Conservation (phyloP, 495 filamentous ascomycete genomes). For the Penicilliopsis zonata region DNA sequence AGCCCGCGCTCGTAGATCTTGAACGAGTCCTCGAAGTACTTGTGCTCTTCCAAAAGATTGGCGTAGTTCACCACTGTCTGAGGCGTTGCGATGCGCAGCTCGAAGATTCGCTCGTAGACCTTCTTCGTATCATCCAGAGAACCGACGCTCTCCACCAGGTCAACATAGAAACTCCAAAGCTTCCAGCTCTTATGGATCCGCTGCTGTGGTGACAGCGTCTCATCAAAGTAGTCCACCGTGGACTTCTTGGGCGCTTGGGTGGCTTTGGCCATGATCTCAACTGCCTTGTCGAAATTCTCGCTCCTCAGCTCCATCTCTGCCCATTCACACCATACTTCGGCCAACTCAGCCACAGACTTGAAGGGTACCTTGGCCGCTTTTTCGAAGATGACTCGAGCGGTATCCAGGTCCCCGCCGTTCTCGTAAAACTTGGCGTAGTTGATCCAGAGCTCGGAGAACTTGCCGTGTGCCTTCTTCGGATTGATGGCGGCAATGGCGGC, state of each 20-base stretch:
- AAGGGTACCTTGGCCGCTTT: conserved; percentile 97
- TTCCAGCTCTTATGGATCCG: conserved; percentile 99
- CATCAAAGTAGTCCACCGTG: conserved; percentile 96
- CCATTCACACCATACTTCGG: conserved; percentile 98
- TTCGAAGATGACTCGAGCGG: conserved; percentile 85
- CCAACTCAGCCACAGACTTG: conserved; percentile 87
- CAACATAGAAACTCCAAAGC: conserved; percentile 98
- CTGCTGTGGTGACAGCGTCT: conserved; percentile 86
- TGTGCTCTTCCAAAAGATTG: conserved; percentile 87
- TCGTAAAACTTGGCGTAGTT: conserved; percentile 99
- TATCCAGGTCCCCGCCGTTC: conserved; percentile 70
- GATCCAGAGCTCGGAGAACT: conserved; percentile 90
- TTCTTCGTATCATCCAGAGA: conserved; percentile 86
- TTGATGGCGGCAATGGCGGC: conserved; percentile 86
- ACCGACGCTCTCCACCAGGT: conserved; percentile 89
- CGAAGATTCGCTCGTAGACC: conserved; percentile 95
- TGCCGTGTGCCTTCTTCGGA: conserved; percentile 88
- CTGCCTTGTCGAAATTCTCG: conserved; percentile 90
- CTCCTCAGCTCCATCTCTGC: conserved; percentile 93
- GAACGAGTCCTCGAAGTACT: conserved; percentile 96
- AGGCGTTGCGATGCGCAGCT: conserved; percentile 93
- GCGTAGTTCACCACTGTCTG: conserved; percentile 99
- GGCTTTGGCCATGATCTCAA: conserved; percentile 93
- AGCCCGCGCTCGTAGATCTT: conserved; percentile 94
- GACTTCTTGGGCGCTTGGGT: conserved; percentile 91